A percentile compares a stretch with the other conserved stretches of the same genome.
phyloP scores from a whole-genome alignment of 805 yeast species.

The Zygosaccharomyces siamensis region DNA sequence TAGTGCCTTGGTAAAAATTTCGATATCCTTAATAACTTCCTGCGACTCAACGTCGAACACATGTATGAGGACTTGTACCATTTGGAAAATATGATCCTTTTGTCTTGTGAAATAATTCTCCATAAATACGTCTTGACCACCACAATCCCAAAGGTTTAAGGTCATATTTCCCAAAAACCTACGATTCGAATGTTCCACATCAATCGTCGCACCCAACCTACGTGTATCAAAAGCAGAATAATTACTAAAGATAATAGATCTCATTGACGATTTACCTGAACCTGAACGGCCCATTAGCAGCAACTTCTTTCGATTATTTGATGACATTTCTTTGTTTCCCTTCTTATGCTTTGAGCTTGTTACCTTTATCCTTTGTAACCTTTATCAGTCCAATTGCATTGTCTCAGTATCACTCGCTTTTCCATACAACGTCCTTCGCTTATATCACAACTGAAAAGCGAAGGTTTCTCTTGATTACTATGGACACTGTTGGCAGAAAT shows the following conservation, averaged over 20 bases:
- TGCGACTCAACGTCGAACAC: constrained; percentile 95
- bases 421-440: neutral
- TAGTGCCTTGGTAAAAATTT: constrained; percentile 79
- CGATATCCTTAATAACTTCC: constrained; percentile 88
- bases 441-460: neutral
- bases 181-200: constrained; percentile 95
- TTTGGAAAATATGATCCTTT: constrained; percentile 86
- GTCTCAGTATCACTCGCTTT: constrained; percentile 16
- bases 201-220: constrained; percentile 93
- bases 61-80: constrained; percentile 92
- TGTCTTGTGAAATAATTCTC: constrained; percentile 87
- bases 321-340: constrained; percentile 13
- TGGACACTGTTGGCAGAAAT: neutral
- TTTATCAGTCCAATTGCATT: neutral
- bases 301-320: constrained; percentile 52
- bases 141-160: constrained; percentile 95
- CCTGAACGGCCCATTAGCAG: constrained; percentile 88
- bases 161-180: constrained; percentile 94
- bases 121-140: constrained; percentile 96
- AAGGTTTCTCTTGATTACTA: no score
- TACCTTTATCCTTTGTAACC: constrained; percentile 14
- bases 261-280: constrained; percentile 95
- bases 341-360: no score
- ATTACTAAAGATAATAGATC: constrained; percentile 91
- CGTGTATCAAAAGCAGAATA: constrained; percentile 96